These are phyloP conservation scores for Geosmithia morbida DNA, from an alignment of 2,329 filamentous ascomycete species.

Conservation along the genomic window DNA sequence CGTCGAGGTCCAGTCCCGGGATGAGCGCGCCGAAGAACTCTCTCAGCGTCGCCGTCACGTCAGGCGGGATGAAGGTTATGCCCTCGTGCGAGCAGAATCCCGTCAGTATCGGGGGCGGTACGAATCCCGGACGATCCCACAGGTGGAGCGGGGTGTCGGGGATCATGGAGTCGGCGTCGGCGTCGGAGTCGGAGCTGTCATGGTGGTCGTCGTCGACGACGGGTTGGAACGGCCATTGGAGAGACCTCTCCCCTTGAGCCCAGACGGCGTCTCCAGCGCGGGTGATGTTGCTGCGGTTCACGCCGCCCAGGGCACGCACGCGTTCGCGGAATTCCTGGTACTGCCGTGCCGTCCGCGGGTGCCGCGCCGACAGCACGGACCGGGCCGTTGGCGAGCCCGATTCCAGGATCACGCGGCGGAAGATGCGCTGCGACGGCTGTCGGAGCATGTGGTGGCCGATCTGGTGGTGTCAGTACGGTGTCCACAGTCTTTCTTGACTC, in stretches of 20 bases:
- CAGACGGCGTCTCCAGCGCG: conserved; percentile 29
- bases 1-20: conserved; percentile 42
- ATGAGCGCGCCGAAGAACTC: conserved; percentile 48
- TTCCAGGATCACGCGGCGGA: conserved; percentile 40
- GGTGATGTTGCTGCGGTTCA: conserved; percentile 22
- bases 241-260: conserved; percentile 21
- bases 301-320: not conserved
- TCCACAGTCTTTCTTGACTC: too few species aligned
- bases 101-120: conserved; percentile 42
- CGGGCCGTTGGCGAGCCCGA: conserved; percentile 42
- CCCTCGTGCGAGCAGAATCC: conserved; percentile 62
- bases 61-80: conserved; percentile 42
- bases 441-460: conserved; percentile 53
- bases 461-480: conserved; percentile 16
- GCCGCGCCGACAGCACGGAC: conserved; percentile 34
- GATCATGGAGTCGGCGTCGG: conserved; percentile 29
- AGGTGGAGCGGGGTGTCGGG: conserved; percentile 40
- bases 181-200: too few species aligned
- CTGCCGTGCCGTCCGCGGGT: conserved; percentile 42
- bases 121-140: conserved; percentile 29
- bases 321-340: conserved; percentile 27
- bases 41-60: conserved; percentile 31
- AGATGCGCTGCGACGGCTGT: conserved; percentile 23
- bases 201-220: conserved; percentile 38
- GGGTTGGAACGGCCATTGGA: conserved; percentile 52